phyloP scores from a whole-genome alignment of 2,329 filamentous ascomycete species.

The Ceratocystis cubensis region DNA sequence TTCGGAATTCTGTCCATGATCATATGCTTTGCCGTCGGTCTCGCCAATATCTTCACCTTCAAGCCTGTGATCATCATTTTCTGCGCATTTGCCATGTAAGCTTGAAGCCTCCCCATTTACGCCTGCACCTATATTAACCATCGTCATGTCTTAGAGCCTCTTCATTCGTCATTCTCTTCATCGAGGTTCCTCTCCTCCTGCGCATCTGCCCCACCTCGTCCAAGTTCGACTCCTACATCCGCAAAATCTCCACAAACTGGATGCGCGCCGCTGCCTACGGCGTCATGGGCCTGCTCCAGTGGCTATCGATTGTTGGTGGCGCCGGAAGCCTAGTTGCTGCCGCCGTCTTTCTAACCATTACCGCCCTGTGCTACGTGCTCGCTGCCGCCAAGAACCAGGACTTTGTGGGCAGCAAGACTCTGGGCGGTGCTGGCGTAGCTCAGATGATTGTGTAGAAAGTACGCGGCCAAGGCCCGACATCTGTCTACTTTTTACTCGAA shows the following conservation, averaged over 20 bases:
- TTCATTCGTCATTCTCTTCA: constrained; percentile 64
- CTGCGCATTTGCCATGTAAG: constrained; percentile 43
- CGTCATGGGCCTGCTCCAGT: constrained; percentile 71
- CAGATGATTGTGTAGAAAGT: constrained; percentile 82
- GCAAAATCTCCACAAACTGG: constrained; percentile 89
- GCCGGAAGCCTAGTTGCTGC: constrained; percentile 71
- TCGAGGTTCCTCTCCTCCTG: constrained; percentile 86
- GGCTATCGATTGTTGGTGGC: constrained; percentile 57
- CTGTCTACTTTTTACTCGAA: too few relatives aligned
- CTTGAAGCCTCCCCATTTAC: constrained; percentile 15
- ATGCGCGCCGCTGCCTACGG: constrained; percentile 84
- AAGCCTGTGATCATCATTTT: constrained; percentile 39
- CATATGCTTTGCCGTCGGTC: constrained; percentile 55
- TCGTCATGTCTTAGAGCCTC: constrained; percentile 41
- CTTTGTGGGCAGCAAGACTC: constrained; percentile 87
- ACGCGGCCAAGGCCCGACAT: not conserved
- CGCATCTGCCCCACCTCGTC: constrained; percentile 93
- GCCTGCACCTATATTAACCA: not conserved
- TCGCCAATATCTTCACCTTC: constrained; percentile 53
- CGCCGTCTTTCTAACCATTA: constrained; percentile 65
- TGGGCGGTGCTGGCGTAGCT: constrained; percentile 84
- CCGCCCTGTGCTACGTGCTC: constrained; percentile 66
- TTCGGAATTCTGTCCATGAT: constrained; percentile 59
- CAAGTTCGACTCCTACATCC: constrained; percentile 79
- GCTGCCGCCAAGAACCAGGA: constrained; percentile 72